Conservation (phyloP, 2,329 filamentous ascomycete genomes). For the Cryoendolithus antarcticus region DNA sequence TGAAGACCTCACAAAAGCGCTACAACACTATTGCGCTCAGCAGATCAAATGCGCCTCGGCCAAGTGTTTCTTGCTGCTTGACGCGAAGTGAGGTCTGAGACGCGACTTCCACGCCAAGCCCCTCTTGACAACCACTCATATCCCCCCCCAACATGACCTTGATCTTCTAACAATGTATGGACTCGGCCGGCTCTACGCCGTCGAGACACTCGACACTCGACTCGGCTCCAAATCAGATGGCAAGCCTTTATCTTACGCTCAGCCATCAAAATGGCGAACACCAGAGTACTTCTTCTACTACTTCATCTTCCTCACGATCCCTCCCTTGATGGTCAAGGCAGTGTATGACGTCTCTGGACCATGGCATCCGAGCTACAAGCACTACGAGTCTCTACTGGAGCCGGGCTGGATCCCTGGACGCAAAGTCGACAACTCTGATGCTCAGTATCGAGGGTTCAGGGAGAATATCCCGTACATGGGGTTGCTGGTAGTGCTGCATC, state of each 20-base stretch:
- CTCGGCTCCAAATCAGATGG: conserved; percentile 51
- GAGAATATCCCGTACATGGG: conserved; percentile 73
- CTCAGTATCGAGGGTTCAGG: conserved; percentile 77
- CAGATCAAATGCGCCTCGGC: too few species aligned
- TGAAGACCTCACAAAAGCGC: background rate
- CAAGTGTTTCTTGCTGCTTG: too few species aligned
- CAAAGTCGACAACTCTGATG: conserved; percentile 83
- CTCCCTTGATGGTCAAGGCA: conserved; percentile 76
- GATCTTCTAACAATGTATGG: background rate
- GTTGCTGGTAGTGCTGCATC: conserved; percentile 63
- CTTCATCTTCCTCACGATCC: conserved; percentile 54
- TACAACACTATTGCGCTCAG: too few species aligned
- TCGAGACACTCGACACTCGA: conserved; percentile 58
- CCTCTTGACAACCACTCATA: too few species aligned
- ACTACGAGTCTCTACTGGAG: conserved; percentile 58
- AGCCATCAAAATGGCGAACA: conserved; percentile 70
- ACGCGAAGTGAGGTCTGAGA: too few species aligned
- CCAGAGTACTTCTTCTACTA: conserved; percentile 79
- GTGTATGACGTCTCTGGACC: conserved; percentile 74
- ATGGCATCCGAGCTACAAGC: conserved; percentile 71
- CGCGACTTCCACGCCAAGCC: too few species aligned
- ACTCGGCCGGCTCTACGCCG: conserved; percentile 39
- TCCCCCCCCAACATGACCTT: too few species aligned
- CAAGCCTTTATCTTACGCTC: conserved; percentile 26
- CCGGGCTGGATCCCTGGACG: conserved; percentile 87